Evolutionary conservation across 2,329 filamentous ascomycete genomes (phyloP), one percentile per base, ranked within the genome.

Genomic region (Penicillium janthinellum): DNA sequence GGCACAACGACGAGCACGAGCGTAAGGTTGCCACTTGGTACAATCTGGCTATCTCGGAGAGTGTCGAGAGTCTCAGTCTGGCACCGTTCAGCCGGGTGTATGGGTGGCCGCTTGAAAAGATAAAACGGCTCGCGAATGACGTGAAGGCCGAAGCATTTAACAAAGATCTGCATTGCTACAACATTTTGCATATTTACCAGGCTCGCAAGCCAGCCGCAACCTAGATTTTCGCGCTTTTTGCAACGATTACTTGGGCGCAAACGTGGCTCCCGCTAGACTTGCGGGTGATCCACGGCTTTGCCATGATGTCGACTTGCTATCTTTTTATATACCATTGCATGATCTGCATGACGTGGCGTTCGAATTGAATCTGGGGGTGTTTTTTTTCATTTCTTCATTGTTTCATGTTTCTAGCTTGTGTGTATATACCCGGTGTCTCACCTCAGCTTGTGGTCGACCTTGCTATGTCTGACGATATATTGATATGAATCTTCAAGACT

Each of bases 1-100:
- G 90, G 89, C 84, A 86, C 59, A 74, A 79, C 28, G 86, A 91
- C 67, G 79, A 83, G 28, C 82, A 86, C 63, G 82, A 87, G 66
- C 88, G 86, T 62, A 84, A 89, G 47, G 83, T 92, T 55, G 91
- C 90, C 34, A 83, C 87, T 59, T 96, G 91, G 90, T 96, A 96
- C 77, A 92, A 94, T 70, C 79, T 94, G 25, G 88, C 87, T 41
- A 81, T 96, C 66, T 87, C 84, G 11, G 86, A 90, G 70, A 89
- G 90, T 28, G 77, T 96, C 52, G 86, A 92, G 67, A 87, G 88
- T 12, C 80, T 96, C 68, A 89, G 88, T 64, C 75, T 95, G 69
- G 89, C 84, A 38, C 89, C 92, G 7, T 83, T 97, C 71, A 88
- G 85, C 47, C 84, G 88, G 59, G 81, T 88, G 44, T 84, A 86